A percentile compares a stretch with the other conserved stretches of the same genome.
Evolutionary conservation across 1,139 yeast genomes (phyloP).

Genomic region (Blastobotrys ciferrii): DNA sequence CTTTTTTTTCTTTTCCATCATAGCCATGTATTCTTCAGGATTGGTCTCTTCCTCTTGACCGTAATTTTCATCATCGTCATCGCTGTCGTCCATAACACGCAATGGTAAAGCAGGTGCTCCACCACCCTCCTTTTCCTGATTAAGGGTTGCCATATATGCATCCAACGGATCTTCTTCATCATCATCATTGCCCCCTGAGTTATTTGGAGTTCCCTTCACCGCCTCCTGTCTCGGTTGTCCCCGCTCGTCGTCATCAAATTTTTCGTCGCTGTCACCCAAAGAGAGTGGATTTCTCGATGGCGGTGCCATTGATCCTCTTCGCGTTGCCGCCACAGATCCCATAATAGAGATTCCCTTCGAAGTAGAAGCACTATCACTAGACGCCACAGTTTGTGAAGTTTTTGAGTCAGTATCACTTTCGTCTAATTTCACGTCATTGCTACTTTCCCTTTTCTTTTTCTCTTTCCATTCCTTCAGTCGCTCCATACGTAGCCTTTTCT

Average conservation of each 20-base stretch:
- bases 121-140: constrained; percentile 12
- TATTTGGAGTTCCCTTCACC: background rate
- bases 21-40: constrained; percentile 34
- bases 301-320: background rate
- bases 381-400: background rate
- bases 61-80: constrained; percentile 30
- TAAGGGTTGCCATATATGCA: constrained; percentile 36
- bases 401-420: constrained; percentile 3
- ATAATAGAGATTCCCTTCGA: background rate
- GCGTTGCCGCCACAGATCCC: background rate
- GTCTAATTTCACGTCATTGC: constrained; percentile 1
- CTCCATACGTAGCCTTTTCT: constrained; percentile 1
- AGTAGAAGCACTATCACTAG: background rate
- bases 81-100: constrained; percentile 28
- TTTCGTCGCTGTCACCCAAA: background rate
- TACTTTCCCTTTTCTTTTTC: constrained; percentile 3
- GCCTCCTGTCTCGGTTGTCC: background rate
- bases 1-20: constrained; percentile 40
- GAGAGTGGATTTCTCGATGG: background rate
- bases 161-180: constrained; percentile 43
- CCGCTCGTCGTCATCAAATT: constrained; percentile 10
- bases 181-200: constrained; percentile 12
- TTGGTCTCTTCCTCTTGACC: constrained; percentile 35
- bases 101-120: constrained; percentile 20
- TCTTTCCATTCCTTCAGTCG: constrained; percentile 12